phyloP scores from a whole-genome alignment of 768 basidiomycete genomes.

The Trametopsis cervina region DNA sequence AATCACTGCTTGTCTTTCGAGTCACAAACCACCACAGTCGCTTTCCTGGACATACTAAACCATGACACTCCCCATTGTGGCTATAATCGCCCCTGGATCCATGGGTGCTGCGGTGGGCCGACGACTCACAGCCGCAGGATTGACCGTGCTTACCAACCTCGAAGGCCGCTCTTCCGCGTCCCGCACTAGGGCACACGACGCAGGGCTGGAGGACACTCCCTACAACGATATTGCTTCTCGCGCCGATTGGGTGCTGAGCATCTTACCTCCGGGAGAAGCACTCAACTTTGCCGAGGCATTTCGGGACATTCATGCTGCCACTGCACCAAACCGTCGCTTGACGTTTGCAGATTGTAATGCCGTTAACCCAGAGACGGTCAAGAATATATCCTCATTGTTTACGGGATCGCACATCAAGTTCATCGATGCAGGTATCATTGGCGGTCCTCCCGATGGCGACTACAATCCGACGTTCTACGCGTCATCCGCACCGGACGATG shows the following conservation, averaged over 20 bases:
- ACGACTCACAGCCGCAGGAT: constrained; percentile 38
- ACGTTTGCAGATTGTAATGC: constrained; percentile 54
- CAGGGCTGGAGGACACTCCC: constrained; percentile 40
- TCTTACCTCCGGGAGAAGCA: constrained; percentile 52
- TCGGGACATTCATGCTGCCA: constrained; percentile 21
- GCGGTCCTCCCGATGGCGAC: constrained; percentile 40
- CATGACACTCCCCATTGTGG: constrained; percentile 25
- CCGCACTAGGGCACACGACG: constrained; percentile 39
- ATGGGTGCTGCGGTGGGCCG: constrained; percentile 56
- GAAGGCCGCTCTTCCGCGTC: constrained; percentile 47
- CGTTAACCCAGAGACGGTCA: constrained; percentile 43
- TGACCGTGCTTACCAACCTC: constrained; percentile 48
- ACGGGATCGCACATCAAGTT: constrained; percentile 32
- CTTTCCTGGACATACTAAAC: too few relatives aligned
- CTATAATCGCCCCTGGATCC: constrained; percentile 47
- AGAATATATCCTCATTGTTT: constrained; percentile 41
- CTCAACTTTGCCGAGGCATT: constrained; percentile 35
- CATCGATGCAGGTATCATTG: constrained; percentile 52
- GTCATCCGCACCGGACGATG: constrained; percentile 31
- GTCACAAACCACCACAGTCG: too few relatives aligned
- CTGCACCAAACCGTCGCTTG: constrained; percentile 12
- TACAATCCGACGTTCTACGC: constrained; percentile 53
- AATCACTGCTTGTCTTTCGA: too few relatives aligned
- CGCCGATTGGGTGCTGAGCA: constrained; percentile 45
- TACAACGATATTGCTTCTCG: constrained; percentile 30